Conservation (phyloP, 148 eudicot genomes). For the Nyssa sinensis region DNA sequence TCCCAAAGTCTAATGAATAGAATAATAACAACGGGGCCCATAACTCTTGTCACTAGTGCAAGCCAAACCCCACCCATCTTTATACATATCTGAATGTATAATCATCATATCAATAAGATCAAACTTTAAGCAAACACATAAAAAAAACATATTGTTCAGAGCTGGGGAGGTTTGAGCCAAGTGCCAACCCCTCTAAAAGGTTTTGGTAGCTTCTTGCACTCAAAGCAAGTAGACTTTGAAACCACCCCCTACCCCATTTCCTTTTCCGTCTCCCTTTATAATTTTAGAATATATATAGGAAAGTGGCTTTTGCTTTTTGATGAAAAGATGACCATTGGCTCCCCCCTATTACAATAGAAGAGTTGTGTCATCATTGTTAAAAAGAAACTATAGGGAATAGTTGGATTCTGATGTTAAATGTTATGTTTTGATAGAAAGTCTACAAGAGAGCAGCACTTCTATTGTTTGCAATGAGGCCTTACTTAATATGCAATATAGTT, state of each 20-base stretch:
- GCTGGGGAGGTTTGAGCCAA: slow-evolving; percentile 21
- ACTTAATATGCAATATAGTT: not conserved
- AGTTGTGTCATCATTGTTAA: slow-evolving; percentile 18
- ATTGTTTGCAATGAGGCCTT: not conserved
- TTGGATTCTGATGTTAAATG: not conserved
- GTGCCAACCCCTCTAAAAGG: slow-evolving; percentile 21
- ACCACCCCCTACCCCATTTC: slow-evolving; percentile 1
- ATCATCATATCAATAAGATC: slow-evolving; percentile 40
- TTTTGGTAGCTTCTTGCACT: slow-evolving; percentile 60
- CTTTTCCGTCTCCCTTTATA: too few relatives aligned
- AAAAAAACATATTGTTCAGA: slow-evolving; percentile 36
- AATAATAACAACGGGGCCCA: slow-evolving; percentile 18
- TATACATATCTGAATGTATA: not conserved
- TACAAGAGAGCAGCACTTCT: not conserved
- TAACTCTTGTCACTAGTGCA: slow-evolving; percentile 25
- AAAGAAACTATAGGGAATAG: not conserved
- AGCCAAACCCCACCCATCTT: slow-evolving; percentile 21
- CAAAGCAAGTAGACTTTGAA: slow-evolving; percentile 51
- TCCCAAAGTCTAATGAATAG: slow-evolving; percentile 21
- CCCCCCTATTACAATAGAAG: slow-evolving; percentile 16
- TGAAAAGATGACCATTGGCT: slow-evolving; percentile 23
- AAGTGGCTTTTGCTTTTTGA: slow-evolving; percentile 38
- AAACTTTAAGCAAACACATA: slow-evolving; percentile 53
- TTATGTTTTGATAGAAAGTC: not conserved
- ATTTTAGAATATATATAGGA: slow-evolving; percentile 23